A percentile compares a stretch with the other conserved stretches of the same genome.
Conservation (phyloP, 1,139 yeast species). For the Debaryomycetaceae sp. region DNA sequence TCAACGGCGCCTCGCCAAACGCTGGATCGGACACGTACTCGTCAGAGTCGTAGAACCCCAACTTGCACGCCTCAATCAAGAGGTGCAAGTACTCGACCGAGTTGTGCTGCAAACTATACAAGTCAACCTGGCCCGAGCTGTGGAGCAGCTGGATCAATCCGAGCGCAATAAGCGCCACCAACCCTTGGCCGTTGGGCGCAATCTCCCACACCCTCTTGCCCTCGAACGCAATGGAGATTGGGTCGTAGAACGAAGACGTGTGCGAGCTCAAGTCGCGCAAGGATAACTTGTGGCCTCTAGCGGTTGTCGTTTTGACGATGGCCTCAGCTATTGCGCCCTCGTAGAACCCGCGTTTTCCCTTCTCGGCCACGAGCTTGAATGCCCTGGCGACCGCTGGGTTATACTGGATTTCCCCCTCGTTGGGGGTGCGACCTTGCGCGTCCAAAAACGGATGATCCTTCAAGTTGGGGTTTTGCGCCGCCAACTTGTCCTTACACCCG, state of each 20-base stretch:
- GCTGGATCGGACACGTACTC: slow-evolving; percentile 65
- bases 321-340: slow-evolving; percentile 64
- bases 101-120: slow-evolving; percentile 53
- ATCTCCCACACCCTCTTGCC: slow-evolving; percentile 61
- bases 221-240: slow-evolving; percentile 47
- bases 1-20: slow-evolving; percentile 36
- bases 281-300: slow-evolving; percentile 53
- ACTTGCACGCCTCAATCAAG: slow-evolving; percentile 64
- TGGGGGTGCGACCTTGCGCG: slow-evolving; percentile 37
- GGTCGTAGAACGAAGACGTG: slow-evolving; percentile 57
- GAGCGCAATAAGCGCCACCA: slow-evolving; percentile 64
- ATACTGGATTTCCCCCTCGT: slow-evolving; percentile 54
- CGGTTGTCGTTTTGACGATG: slow-evolving; percentile 50
- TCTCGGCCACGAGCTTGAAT: slow-evolving; percentile 45
- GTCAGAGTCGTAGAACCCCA: slow-evolving; percentile 74
- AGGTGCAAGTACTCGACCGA: slow-evolving; percentile 69
- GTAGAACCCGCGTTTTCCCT: slow-evolving; percentile 66
- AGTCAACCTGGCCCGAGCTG: slow-evolving; percentile 39
- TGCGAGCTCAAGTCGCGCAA: slow-evolving; percentile 54
- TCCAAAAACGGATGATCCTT: slow-evolving; percentile 34
- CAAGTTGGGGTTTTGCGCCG: slow-evolving; percentile 26
- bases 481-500: slow-evolving; percentile 31
- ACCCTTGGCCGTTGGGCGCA: slow-evolving; percentile 81
- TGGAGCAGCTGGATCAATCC: slow-evolving; percentile 62
- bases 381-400: slow-evolving; percentile 55